Evolutionary conservation across 805 yeast species (phyloP).

Genomic region (Metschnikowia picachoensis): DNA sequence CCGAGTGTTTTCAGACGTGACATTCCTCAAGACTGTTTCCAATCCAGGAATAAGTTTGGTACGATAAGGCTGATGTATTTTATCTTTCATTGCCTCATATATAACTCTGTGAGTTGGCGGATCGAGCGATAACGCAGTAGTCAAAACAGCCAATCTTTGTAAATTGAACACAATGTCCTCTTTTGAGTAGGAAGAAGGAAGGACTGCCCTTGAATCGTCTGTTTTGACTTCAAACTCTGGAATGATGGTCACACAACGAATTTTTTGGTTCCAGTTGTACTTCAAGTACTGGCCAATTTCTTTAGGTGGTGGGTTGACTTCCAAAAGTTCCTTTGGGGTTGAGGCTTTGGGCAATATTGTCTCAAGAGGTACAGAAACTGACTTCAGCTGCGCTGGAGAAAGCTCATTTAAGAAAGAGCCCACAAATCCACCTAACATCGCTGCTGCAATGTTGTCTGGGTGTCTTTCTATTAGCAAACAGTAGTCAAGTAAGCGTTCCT

Average conservation of each 20-base stretch:
- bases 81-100: slow-evolving; percentile 94
- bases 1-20: slow-evolving; percentile 77
- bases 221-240: slow-evolving; percentile 95
- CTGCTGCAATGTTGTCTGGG: slow-evolving; percentile 97
- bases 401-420: slow-evolving; percentile 90
- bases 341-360: slow-evolving; percentile 74
- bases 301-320: slow-evolving; percentile 57
- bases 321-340: slow-evolving; percentile 52
- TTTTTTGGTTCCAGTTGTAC: slow-evolving; percentile 75
- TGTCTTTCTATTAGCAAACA: slow-evolving; percentile 97
- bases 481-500: slow-evolving; percentile 85
- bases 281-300: slow-evolving; percentile 86
- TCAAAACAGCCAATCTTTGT: slow-evolving; percentile 88
- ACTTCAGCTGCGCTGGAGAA: slow-evolving; percentile 62
- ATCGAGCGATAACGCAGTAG: slow-evolving; percentile 83
- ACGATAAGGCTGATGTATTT: slow-evolving; percentile 96
- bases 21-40: slow-evolving; percentile 68
- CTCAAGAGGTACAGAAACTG: slow-evolving; percentile 80
- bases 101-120: slow-evolving; percentile 81
- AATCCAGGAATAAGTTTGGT: slow-evolving; percentile 89
- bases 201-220: slow-evolving; percentile 83
- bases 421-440: slow-evolving; percentile 98
- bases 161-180: slow-evolving; percentile 87
- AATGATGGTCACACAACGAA: slow-evolving; percentile 85
- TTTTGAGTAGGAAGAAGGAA: slow-evolving; percentile 75